Conservation (phyloP, 192 early-diverging fungal genomes). For the Kickxella alabastrina region DNA sequence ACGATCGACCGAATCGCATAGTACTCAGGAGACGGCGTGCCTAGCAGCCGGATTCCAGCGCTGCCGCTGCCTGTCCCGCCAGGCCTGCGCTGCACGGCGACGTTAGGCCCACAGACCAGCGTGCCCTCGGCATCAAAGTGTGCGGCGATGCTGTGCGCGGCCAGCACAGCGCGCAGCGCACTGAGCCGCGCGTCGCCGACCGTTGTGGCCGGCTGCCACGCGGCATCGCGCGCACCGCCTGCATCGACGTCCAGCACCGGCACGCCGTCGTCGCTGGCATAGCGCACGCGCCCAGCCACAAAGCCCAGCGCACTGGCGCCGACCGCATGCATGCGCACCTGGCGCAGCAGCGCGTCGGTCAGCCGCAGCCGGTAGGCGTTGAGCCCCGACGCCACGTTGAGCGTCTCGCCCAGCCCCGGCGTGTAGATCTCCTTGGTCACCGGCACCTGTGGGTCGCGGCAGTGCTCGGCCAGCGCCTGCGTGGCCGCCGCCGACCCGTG, state of each 20-base stretch:
- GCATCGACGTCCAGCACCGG: slow-evolving; percentile 70
- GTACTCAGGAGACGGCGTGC: slow-evolving; percentile 47
- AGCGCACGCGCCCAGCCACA: slow-evolving; percentile 72
- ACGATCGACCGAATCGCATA: slow-evolving; percentile 51
- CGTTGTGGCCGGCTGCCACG: slow-evolving; percentile 62
- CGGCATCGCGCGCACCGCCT: slow-evolving; percentile 15
- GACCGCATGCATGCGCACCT: slow-evolving; percentile 58
- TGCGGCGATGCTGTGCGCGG: slow-evolving; percentile 67
- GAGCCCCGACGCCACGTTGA: slow-evolving; percentile 85
- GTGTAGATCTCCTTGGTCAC: slow-evolving; percentile 84
- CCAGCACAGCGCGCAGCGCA: slow-evolving; percentile 70
- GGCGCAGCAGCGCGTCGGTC: slow-evolving; percentile 79
- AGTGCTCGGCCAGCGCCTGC: slow-evolving; percentile 59
- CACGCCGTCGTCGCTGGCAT: slow-evolving; percentile 57
- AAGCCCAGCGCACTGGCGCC: slow-evolving; percentile 46
- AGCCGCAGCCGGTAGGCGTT: slow-evolving; percentile 85
- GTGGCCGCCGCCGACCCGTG: slow-evolving; percentile 77
- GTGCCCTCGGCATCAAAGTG: slow-evolving; percentile 82
- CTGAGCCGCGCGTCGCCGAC: slow-evolving; percentile 85
- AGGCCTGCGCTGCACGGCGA: slow-evolving; percentile 52
- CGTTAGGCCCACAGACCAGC: slow-evolving; percentile 76
- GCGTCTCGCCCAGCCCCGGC: slow-evolving; percentile 74
- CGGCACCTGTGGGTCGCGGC: slow-evolving; percentile 54
- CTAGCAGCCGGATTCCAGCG: slow-evolving; percentile 38
- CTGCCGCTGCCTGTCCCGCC: slow-evolving; percentile 13